Base-by-base conservation (phyloP, 1,139 yeast genomes). In the Spencermartinsiella ligniputridi region DNA sequence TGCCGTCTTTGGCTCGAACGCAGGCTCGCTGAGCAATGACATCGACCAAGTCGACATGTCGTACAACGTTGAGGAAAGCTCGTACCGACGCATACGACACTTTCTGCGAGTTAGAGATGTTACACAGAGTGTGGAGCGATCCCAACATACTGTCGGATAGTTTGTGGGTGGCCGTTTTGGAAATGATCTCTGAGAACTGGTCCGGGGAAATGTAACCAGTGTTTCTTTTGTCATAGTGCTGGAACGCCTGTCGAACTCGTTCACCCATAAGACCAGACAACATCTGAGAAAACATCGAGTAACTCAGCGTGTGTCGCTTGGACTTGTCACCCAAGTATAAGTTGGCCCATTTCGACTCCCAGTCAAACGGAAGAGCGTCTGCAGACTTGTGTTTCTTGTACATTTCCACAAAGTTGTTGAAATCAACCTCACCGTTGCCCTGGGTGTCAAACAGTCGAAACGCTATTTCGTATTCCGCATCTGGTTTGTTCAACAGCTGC, bases 401-500 rank as follows among this genome's bases (percentile, higher is more conserved):
- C 27, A 56, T 56, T 39, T 62, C 58, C 29, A 67, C 70, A 50
- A 71, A 70, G 52, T 66, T 63, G 39, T 56, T 56, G 49, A 66
- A 70, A 52, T 68, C 63, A 41, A 71, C 71, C 42, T 55, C 56
- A 39, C 74, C 74, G 27, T 58, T 52, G 19, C 71, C 69, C 34
- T 61, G 60, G 37, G 56, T 55, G 53, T 71, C 73, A 45, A 71
- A 71, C 39, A 70, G 62, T 15, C 72, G 62, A 52, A 63, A 73
- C 4, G 71, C 72, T 39, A 68, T 74, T 46, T 71, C 74, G 51
- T 63, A 69, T 52, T 67, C 78, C 35, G 78, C 78, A 33, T 74
- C 75, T 35, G 76, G 75, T 39, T 63, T 63, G 51, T 61, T 66
- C 45, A 67, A 61, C 47, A 67, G 54, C 46, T 60, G 56, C 47